These are phyloP conservation scores for Plasmodium billcollinsi DNA, from an alignment of 169 alveolate genomes.

Conservation along the genomic window DNA sequence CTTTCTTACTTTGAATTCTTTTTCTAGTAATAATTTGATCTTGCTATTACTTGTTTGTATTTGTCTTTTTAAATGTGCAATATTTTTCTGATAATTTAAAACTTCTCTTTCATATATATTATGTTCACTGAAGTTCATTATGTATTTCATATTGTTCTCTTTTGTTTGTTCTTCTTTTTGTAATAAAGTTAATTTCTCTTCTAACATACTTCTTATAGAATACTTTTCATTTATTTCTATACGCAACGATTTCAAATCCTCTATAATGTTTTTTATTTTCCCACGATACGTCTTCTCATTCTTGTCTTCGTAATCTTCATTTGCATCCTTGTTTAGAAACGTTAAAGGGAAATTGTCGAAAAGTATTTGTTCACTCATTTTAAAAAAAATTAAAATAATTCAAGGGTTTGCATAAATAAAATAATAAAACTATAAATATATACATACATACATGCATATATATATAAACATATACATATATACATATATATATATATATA, in stretches of 20 bases:
- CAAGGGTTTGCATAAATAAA: too few species aligned
- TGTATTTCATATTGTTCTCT: constrained; percentile 48
- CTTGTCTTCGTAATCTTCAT: constrained; percentile 25
- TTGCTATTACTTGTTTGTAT: constrained; percentile 66
- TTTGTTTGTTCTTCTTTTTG: constrained; percentile 63
- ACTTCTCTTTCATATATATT: constrained; percentile 59
- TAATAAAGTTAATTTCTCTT: constrained; percentile 48
- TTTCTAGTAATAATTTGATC: constrained; percentile 51
- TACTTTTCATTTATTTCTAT: constrained; percentile 71
- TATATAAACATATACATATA: too few species aligned
- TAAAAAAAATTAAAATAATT: neutral
- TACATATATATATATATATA: too few species aligned
- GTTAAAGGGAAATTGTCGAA: constrained; percentile 70
- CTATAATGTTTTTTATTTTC: constrained; percentile 25
- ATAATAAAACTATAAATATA: too few species aligned
- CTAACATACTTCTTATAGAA: constrained; percentile 33
- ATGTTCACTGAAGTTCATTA: constrained; percentile 40
- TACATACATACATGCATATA: too few species aligned
- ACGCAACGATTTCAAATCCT: constrained; percentile 19
- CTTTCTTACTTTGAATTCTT: constrained; percentile 69
- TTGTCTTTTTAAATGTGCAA: constrained; percentile 43
- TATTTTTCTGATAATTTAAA: constrained; percentile 5
- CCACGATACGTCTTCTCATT: constrained; percentile 58
- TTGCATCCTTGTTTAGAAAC: constrained; percentile 37
- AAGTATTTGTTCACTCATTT: constrained; percentile 53